Evolutionary conservation across 306 rosid species (phyloP).

Genomic region (Vigna nakashimae): DNA sequence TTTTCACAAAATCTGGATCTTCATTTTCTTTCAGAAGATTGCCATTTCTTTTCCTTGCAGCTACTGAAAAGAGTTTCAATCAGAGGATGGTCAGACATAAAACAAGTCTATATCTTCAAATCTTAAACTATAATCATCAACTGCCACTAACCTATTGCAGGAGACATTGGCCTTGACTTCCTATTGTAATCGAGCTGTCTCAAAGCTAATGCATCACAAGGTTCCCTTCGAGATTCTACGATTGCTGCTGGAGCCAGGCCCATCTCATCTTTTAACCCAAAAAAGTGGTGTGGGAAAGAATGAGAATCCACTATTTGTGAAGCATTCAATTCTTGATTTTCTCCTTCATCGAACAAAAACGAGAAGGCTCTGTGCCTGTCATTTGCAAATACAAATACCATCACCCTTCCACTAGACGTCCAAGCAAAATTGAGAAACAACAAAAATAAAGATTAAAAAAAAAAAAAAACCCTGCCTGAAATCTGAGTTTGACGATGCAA

Average conservation of each 20-base stretch:
- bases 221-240: constrained; percentile 69
- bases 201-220: constrained; percentile 68
- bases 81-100: constrained; percentile 17
- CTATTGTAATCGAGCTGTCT: constrained; percentile 74
- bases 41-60: constrained; percentile 59
- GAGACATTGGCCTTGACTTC: constrained; percentile 67
- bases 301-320: constrained; percentile 87
- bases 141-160: constrained; percentile 67
- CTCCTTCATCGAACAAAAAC: constrained; percentile 83
- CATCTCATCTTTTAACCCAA: constrained; percentile 66
- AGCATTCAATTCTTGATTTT: constrained; percentile 84
- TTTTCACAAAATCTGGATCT: constrained; percentile 63
- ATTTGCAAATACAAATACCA: constrained; percentile 38
- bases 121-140: constrained; percentile 25
- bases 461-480: constrained; percentile 61
- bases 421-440: neutral
- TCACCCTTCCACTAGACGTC: neutral
- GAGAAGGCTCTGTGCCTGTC: constrained; percentile 92
- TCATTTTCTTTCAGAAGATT: constrained; percentile 74
- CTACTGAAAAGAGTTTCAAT: constrained; percentile 47
- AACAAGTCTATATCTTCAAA: constrained; percentile 5
- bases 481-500: constrained; percentile 89
- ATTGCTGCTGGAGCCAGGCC: constrained; percentile 98
- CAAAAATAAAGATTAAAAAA: neutral
- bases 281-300: constrained; percentile 88